Base-by-base conservation (phyloP, 306 rosid species). In the Fragaria nilgerrensis region DNA sequence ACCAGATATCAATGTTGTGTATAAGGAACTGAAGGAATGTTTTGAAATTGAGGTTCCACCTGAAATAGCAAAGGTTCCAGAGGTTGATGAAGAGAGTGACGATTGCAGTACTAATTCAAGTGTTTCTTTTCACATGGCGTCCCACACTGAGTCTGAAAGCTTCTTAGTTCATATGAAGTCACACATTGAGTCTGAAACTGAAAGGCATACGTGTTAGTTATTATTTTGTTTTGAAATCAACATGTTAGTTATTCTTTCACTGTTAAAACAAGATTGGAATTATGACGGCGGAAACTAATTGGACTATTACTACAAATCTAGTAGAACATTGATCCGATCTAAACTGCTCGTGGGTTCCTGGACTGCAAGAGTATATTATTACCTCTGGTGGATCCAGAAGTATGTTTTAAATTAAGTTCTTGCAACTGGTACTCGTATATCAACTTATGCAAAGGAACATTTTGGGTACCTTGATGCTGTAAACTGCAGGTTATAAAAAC, bases 1-100 rank as follows among this genome's bases (percentile, higher is more conserved):
- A 53, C 82, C 82, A 0, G 77, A 75, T 44, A 75, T 82, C 59
- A 69, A 25, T 45, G 23, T n/a, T 9, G 85, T 78, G 20, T 49
- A 74, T 47, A 36, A 29, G 3, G 72, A 75, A 55, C 44, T 82
- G 47, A 59, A 68, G 56, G 80, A 78, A 41, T 78, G 80, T 45
- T 48, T 78, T 74, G 79, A 82, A 19, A 70, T 82, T 45, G 80
- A 53, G 4, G 43, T 4, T 43, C 64, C 75, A 15, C 13, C 59
- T 47, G 69, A 55, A 47, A 53, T 27, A 43, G 14, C 19, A 2
- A 44, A 13, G 69, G n/a, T 55, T 41, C 9, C 10, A 19, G 23
- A 55, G 14, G 27, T 4, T 6, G 16, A 19, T 8, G 16, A 19
- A 4, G 50, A 48, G 70, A 68, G 17, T 58, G 64, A 72, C 2